phyloP scores from a whole-genome alignment of 1,284 basidiomycete genomes.

The Ceratobasidium theobromae region DNA sequence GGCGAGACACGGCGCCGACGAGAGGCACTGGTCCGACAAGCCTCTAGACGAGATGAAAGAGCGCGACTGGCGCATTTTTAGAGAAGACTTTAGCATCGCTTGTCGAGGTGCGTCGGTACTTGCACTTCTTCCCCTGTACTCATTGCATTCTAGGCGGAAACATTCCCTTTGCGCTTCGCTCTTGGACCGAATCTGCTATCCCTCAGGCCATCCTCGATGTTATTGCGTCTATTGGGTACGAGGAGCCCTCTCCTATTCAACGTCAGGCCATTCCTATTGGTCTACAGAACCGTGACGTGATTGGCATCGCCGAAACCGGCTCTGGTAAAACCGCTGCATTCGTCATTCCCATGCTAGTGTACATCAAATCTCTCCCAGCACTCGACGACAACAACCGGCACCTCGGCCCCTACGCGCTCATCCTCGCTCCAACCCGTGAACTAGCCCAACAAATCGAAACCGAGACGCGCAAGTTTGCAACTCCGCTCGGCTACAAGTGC shows the following conservation, averaged over 20 bases:
- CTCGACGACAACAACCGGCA: constrained; percentile 91
- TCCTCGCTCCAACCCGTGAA: constrained; percentile 95
- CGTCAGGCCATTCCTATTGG: constrained; percentile 98
- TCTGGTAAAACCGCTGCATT: constrained; percentile 99
- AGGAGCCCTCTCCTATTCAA: constrained; percentile 95
- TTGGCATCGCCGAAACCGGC: constrained; percentile 98
- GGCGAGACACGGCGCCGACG: constrained; percentile 80
- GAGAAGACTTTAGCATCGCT: constrained; percentile 97
- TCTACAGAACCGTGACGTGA: constrained; percentile 91
- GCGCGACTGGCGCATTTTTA: constrained; percentile 98
- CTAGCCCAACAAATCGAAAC: constrained; percentile 96
- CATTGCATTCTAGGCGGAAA: constrained; percentile 65
- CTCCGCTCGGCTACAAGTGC: constrained; percentile 83
- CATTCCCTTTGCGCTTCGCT: constrained; percentile 89
- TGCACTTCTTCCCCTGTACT: not conserved
- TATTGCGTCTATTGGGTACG: constrained; percentile 91
- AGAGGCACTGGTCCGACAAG: constrained; percentile 98
- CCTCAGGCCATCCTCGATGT: constrained; percentile 77
- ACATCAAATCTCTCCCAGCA: constrained; percentile 82
- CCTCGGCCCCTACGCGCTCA: constrained; percentile 90
- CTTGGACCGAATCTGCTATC: constrained; percentile 88
- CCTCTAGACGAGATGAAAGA: constrained; percentile 92
- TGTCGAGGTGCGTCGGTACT: constrained; percentile 62
- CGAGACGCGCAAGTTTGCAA: constrained; percentile 89
- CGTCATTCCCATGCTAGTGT: constrained; percentile 96